Base-by-base conservation (phyloP, 768 basidiomycete species). In the Daedaleopsis sinensis region DNA sequence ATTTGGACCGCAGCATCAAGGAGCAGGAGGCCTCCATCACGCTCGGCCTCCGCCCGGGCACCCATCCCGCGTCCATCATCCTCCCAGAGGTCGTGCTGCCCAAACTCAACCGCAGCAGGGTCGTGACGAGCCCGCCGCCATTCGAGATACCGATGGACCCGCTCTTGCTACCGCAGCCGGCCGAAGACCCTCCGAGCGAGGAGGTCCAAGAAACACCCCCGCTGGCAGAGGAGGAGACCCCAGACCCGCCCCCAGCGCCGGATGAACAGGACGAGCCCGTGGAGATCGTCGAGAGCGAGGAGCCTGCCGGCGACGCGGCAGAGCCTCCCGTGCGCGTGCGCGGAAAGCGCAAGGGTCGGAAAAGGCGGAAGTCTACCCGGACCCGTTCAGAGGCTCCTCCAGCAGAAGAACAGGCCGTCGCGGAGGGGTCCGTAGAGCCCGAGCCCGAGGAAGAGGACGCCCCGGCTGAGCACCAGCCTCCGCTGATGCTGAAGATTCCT, bases 1-100 rank as follows among this genome's bases (percentile, higher is more conserved):
- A 90, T 43, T 77, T 95, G 23, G 91, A 94, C 65, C 85, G 91
- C 66, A 87, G 82, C n/a, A 83, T 89, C 58, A 81, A 82, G 52
- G 82, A 85, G 61, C 82, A 85, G 66, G 84, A 87, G 67, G 78
- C 81, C 36, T 76, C 81, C 18, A 79, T 87, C 49, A 78, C 81
- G 12, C 75, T 84, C 19, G 85, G 84, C 19, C 74, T 79, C 21
- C 80, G 82, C 12, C 77, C 80, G 5, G 84, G 84, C 12, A 84
- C 84, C 0, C 84, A 75, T 73, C 82, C 73, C 58, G 80, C 81
- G 1, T 80, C 82, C 16, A 79, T 86, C 24, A 78, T 86, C 63
- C 82, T 90, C 44, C 85, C 87, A 4, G 88, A 91, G 62, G 76
- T 90, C 11, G 75, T 82, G 10, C 78, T 84, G 15, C 85, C 88